A percentile compares a stretch with the other conserved stretches of the same genome.
Conservation (phyloP, 106 monocot genomes). For the Hemerocallis citrina region DNA sequence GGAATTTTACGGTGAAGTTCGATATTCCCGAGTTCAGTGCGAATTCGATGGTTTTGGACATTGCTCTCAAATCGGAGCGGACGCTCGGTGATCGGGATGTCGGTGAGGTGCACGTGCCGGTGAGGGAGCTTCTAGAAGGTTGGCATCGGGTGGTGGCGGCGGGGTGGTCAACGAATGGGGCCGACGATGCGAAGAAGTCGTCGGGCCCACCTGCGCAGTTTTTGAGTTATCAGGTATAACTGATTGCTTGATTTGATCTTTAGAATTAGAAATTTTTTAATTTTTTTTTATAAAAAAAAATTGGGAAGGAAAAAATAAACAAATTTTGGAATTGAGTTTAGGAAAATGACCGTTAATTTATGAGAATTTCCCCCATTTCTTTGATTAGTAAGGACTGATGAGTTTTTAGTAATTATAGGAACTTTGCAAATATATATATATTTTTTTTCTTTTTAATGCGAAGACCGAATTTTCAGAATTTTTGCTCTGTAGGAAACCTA, state of each 20-base stretch:
- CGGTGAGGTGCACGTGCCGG: constrained; percentile 74
- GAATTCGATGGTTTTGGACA: constrained; percentile 22
- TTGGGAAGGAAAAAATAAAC: too few relatives aligned
- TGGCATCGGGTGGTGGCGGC: neutral
- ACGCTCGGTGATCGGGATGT: constrained; percentile 71
- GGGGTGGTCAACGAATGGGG: neutral
- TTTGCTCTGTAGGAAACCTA: too few relatives aligned
- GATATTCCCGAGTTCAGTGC: constrained; percentile 23
- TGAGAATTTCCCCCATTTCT: too few relatives aligned
- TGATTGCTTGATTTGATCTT: too few relatives aligned
- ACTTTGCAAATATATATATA: neutral
- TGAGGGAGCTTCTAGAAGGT: constrained; percentile 47
- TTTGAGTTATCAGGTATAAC: constrained; percentile 17
- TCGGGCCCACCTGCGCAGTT: constrained; percentile 7
- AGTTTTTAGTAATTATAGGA: too few relatives aligned
- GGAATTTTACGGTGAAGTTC: constrained; percentile 64
- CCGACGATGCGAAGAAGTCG: neutral
- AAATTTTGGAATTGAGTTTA: too few relatives aligned
- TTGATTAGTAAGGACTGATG: neutral
- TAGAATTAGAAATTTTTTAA: too few relatives aligned
- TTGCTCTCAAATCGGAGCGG: constrained; percentile 47
- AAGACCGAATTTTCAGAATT: too few relatives aligned
- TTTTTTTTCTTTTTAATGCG: too few relatives aligned
- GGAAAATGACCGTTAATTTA: too few relatives aligned
- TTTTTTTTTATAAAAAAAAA: too few relatives aligned